phyloP scores from a whole-genome alignment of 257 asterid genomes.

The Capsicum pubescens region DNA sequence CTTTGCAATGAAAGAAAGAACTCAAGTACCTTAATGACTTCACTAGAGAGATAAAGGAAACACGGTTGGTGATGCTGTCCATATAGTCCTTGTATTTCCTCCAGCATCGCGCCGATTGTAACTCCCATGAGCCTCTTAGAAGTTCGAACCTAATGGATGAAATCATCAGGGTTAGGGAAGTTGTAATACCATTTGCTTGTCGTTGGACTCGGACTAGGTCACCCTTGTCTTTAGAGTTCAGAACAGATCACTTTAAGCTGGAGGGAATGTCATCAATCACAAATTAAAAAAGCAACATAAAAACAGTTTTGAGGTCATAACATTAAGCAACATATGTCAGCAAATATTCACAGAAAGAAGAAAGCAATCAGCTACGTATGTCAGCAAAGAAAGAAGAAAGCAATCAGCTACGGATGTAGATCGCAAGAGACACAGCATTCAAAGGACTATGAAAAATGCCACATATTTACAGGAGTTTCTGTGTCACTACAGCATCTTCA shows the following conservation, averaged over 20 bases:
- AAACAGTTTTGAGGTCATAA: background rate
- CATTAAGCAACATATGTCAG: background rate
- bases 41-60: slow-evolving; percentile 93
- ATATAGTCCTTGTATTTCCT: slow-evolving; percentile 88
- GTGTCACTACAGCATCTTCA: slow-evolving; percentile 22
- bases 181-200: slow-evolving; percentile 17
- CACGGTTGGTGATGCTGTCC: slow-evolving; percentile 91
- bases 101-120: slow-evolving; percentile 91
- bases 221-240: slow-evolving; percentile 6
- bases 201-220: background rate
- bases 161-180: slow-evolving; percentile 18
- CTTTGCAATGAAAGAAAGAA: slow-evolving; percentile 1
- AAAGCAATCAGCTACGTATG: background rate
- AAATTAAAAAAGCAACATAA: background rate
- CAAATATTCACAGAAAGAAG: background rate
- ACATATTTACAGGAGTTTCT: background rate
- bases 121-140: slow-evolving; percentile 89
- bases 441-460: background rate
- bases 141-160: slow-evolving; percentile 73
- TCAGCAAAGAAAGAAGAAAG: no score
- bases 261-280: background rate
- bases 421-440: slow-evolving; percentile 1
- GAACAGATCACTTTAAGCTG: slow-evolving; percentile 19
- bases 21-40: slow-evolving; percentile 81
- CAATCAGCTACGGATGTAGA: background rate